These are phyloP conservation scores for Tulasnella calospora DNA, from an alignment of 768 basidiomycete species.

Conservation along the genomic window DNA sequence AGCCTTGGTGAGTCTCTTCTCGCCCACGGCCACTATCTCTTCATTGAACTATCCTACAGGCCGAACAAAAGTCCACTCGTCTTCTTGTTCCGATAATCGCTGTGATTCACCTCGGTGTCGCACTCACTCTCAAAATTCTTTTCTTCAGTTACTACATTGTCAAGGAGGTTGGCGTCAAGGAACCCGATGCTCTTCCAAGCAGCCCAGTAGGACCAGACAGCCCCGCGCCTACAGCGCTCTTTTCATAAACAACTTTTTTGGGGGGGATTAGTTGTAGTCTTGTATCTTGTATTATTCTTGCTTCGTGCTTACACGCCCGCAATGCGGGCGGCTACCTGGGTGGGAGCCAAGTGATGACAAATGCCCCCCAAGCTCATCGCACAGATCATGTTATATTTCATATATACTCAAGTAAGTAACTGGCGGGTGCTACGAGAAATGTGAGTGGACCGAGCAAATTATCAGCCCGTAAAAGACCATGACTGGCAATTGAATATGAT, in stretches of 20 bases:
- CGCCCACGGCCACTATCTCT: neutral
- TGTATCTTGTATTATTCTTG: neutral
- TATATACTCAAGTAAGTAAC: neutral
- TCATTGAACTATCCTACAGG: conserved; percentile 42
- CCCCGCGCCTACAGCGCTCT: neutral
- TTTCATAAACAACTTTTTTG: neutral
- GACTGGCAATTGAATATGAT: conserved; percentile 1
- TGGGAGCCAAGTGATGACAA: neutral
- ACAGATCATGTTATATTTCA: neutral
- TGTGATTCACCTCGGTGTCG: conserved; percentile 69
- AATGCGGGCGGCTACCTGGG: neutral
- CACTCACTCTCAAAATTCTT: conserved; percentile 77
- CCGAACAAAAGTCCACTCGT: conserved; percentile 80
- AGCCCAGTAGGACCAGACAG: conserved; percentile 17
- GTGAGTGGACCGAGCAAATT: conserved; percentile 6
- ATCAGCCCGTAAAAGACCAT: neutral
- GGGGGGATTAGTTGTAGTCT: neutral
- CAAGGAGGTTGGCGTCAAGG: conserved; percentile 37
- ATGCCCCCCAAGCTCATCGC: neutral
- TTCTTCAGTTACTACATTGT: conserved; percentile 61
- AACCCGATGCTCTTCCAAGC: conserved; percentile 3
- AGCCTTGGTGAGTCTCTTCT: conserved; percentile 56
- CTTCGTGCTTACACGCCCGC: neutral
- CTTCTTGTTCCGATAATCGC: conserved; percentile 74
- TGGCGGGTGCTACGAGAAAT: neutral